Evolutionary conservation across 345 rosid genomes (phyloP).

Genomic region (Eucalyptus pumila): DNA sequence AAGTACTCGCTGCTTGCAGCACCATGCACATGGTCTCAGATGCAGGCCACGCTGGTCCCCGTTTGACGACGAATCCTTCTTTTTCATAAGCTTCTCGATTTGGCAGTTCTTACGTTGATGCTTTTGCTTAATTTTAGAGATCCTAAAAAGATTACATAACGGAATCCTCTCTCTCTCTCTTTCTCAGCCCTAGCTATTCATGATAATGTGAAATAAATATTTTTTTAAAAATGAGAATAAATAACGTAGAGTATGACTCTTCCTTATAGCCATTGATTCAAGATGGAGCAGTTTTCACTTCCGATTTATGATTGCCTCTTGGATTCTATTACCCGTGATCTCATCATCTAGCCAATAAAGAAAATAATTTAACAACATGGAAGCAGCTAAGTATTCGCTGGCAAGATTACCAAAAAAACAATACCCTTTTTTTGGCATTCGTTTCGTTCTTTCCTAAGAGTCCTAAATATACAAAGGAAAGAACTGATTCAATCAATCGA

Average conservation of each 20-base stretch:
- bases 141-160: background rate
- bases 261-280: background rate
- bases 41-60: background rate
- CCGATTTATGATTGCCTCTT: background rate
- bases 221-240: background rate
- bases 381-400: background rate
- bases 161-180: background rate
- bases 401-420: background rate
- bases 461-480: background rate
- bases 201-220: background rate
- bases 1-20: background rate
- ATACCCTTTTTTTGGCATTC: background rate
- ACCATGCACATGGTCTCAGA: background rate
- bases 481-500: slow-evolving; percentile 2
- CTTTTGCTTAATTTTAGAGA: background rate
- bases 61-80: background rate
- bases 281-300: background rate
- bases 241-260: background rate
- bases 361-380: background rate
- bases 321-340: background rate
- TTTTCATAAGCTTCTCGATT: background rate
- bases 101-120: background rate
- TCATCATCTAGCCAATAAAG: background rate
- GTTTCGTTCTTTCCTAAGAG: background rate
- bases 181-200: background rate